Conservation (phyloP, 1,139 yeast genomes). For the Geotrichum fermentans region DNA sequence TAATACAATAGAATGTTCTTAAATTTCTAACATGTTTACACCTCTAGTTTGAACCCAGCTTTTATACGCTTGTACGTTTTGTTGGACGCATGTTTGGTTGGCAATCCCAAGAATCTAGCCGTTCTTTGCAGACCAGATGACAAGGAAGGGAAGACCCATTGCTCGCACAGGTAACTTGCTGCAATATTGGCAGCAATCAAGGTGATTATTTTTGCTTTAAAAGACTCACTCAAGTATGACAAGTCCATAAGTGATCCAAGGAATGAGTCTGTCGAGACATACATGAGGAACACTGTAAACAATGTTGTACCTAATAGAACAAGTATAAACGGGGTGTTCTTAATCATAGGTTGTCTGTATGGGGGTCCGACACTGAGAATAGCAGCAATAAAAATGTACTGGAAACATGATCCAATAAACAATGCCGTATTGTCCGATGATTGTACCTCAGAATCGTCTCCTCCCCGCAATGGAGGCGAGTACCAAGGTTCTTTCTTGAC, state of each 20-base stretch:
- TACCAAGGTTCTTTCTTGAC: slow-evolving; percentile 65
- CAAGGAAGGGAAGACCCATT: slow-evolving; percentile 35
- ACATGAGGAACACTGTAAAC: slow-evolving; percentile 41
- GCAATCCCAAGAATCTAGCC: slow-evolving; percentile 28
- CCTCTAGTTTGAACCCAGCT: slow-evolving; percentile 6
- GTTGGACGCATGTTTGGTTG: slow-evolving; percentile 17
- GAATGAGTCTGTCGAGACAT: slow-evolving; percentile 42
- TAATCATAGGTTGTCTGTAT: slow-evolving; percentile 68
- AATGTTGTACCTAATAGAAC: slow-evolving; percentile 52
- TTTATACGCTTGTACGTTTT: slow-evolving; percentile 19
- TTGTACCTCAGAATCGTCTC: slow-evolving; percentile 71
- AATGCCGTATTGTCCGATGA: slow-evolving; percentile 87
- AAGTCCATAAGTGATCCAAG: slow-evolving; percentile 72
- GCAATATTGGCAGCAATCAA: slow-evolving; percentile 50
- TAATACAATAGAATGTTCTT: background rate
- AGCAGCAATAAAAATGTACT: slow-evolving; percentile 78
- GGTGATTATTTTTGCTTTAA: slow-evolving; percentile 49
- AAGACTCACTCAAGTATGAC: slow-evolving; percentile 51
- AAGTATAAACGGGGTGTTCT: slow-evolving; percentile 65
- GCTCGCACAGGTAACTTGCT: slow-evolving; percentile 46
- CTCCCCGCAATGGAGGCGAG: slow-evolving; percentile 73
- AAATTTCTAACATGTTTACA: background rate
- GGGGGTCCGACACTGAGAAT: slow-evolving; percentile 91
- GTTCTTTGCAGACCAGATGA: slow-evolving; percentile 34
- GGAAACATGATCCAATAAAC: slow-evolving; percentile 78